Evolutionary conservation across 2,329 filamentous ascomycete species (phyloP).

Genomic region (Emergomyces pasteurianus): DNA sequence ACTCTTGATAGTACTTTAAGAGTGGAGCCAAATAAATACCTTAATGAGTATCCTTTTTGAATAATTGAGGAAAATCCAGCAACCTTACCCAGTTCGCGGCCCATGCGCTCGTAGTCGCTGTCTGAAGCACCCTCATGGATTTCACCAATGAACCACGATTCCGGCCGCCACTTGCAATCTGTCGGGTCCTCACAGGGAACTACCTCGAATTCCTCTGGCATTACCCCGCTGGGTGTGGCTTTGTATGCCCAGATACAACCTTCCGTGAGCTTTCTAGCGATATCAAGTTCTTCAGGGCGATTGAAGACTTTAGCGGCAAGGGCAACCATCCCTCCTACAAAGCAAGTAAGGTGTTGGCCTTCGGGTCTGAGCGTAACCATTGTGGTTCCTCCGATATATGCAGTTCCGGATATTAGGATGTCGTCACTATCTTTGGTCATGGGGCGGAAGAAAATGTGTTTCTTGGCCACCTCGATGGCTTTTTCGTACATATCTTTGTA

Average conservation of each 20-base stretch:
- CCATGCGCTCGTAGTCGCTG: slow-evolving; percentile 3
- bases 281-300: slow-evolving; percentile 36
- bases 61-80: slow-evolving; percentile 7
- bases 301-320: slow-evolving; percentile 42
- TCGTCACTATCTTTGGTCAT: slow-evolving; percentile 57
- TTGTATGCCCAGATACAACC: slow-evolving; percentile 47
- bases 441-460: slow-evolving; percentile 65
- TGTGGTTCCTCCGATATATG: slow-evolving; percentile 22
- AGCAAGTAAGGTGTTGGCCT: slow-evolving; percentile 42
- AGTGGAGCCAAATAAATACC: slow-evolving; percentile 3
- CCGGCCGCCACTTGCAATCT: slow-evolving; percentile 8
- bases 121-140: slow-evolving; percentile 4
- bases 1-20: background rate
- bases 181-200: slow-evolving; percentile 26
- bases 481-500: slow-evolving; percentile 63
- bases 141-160: slow-evolving; percentile 4
- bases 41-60: slow-evolving; percentile 8
- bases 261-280: slow-evolving; percentile 40
- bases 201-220: slow-evolving; percentile 39
- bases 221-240: slow-evolving; percentile 38
- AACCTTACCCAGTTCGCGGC: slow-evolving; percentile 5
- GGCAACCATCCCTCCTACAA: slow-evolving; percentile 44
- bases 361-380: slow-evolving; percentile 26
- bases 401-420: slow-evolving; percentile 60
- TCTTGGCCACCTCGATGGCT: slow-evolving; percentile 54